Conservation (phyloP, 768 basidiomycete genomes). For the Cyclocybe aegerita region DNA sequence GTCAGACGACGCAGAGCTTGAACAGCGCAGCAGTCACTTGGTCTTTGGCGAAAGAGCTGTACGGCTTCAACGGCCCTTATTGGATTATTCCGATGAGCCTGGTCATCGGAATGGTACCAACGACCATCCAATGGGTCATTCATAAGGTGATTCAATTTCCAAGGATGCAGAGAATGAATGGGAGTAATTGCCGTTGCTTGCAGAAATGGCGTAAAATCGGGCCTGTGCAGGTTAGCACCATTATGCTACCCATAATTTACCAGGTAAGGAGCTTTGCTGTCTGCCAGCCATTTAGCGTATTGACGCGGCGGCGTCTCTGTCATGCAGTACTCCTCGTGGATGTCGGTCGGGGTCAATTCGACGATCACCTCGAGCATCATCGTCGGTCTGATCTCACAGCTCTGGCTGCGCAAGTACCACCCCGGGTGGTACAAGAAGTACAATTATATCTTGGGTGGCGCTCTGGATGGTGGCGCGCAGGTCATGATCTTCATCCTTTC, state of each 20-base stretch:
- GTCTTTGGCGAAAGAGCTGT: slow-evolving; percentile 60
- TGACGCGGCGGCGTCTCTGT: neutral
- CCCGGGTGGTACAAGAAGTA: slow-evolving; percentile 70
- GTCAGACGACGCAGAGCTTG: slow-evolving; percentile 47
- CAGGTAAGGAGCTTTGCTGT: slow-evolving; percentile 28
- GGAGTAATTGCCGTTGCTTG: neutral
- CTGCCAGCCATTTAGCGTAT: neutral
- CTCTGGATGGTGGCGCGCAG: slow-evolving; percentile 64
- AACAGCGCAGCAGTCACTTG: slow-evolving; percentile 64
- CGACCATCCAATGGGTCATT: slow-evolving; percentile 54
- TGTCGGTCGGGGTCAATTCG: slow-evolving; percentile 58
- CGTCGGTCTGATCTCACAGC: slow-evolving; percentile 57
- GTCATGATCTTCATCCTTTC: slow-evolving; percentile 64
- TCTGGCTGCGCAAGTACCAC: slow-evolving; percentile 55
- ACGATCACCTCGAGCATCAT: slow-evolving; percentile 44
- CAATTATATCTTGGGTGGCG: slow-evolving; percentile 68
- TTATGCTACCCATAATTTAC: slow-evolving; percentile 60
- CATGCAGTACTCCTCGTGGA: slow-evolving; percentile 36
- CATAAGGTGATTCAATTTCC: slow-evolving; percentile 35
- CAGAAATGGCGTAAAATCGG: slow-evolving; percentile 58
- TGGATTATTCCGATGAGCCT: slow-evolving; percentile 54
- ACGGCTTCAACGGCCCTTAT: slow-evolving; percentile 53
- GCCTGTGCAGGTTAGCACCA: slow-evolving; percentile 43
- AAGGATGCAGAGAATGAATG: neutral
- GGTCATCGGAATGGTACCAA: slow-evolving; percentile 52